Base-by-base conservation (phyloP, 495 filamentous ascomycete genomes). In the Xylaria sp. region DNA sequence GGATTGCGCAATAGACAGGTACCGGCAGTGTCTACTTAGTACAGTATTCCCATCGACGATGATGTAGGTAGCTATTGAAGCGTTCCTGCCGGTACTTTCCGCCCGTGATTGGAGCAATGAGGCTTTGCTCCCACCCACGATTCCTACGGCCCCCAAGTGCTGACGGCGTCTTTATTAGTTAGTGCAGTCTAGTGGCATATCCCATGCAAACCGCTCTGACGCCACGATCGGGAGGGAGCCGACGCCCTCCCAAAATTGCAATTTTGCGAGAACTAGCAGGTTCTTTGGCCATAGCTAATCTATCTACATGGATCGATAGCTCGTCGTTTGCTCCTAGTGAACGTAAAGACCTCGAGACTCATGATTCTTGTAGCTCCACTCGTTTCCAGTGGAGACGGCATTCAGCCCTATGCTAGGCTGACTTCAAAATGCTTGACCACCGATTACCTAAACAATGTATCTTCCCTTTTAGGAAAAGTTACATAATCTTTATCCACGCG, bases 141-240 rank as follows among this genome's bases (percentile, higher is more conserved):
- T 69, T 62, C 57, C 58, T 24, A 14, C 33, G 31, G 67, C 57
- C 57, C 41, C 58, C 46, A 70, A 70, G 15, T 12, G 58, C 68
- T 61, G 68, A 61, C 67, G 21, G 37, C 21, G 59, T 44, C 37
- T 40, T 37, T 26, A 44, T 59, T 68, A 59, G 31, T 31, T 55
- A 62, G 43, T 46, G 62, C 26, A 21, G 41, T 21, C 31, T 55
- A 33, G 64, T 11, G 46, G 29, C 19, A 24, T 66, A 50, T 55
- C 48, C 31, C 48, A 29, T 50, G 29, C 24, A 52, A 46, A 12
- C 37, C 6, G 61, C 61, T n/a, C 35, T 26, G 37, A 29, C 62
- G 62, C 63, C 67, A 69, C 58, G 57, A 41, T 70, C 57, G 67
- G 35, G 68, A 70, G 68, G 68, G 58, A 70, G 68, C 68, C 68